A percentile compares a stretch with the other conserved stretches of the same genome.
phyloP scores from a whole-genome alignment of 176 grass and related monocot genomes.

The Chrysopogon serrulatus region DNA sequence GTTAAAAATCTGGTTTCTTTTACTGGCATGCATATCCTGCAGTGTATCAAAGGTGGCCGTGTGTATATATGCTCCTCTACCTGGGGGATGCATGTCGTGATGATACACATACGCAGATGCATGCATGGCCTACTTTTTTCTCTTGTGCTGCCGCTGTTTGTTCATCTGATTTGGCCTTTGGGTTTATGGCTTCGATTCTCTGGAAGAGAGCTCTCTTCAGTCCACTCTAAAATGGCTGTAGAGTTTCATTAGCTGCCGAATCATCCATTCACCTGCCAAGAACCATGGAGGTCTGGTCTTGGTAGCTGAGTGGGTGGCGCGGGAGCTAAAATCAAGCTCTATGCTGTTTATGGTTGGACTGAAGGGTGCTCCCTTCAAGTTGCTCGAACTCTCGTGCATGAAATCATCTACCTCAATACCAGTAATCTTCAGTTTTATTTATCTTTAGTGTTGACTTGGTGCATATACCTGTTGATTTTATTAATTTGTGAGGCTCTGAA shows the following conservation, averaged over 20 bases:
- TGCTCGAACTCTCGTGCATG: conserved; percentile 14
- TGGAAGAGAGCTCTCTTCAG: conserved; percentile 83
- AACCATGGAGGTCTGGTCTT: conserved; percentile 37
- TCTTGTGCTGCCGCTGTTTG: background rate
- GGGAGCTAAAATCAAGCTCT: conserved; percentile 73
- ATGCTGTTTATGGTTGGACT: conserved; percentile 74
- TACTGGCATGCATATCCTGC: background rate
- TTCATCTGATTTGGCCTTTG: background rate
- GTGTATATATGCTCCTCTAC: background rate
- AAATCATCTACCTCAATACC: background rate
- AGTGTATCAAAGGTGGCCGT: background rate
- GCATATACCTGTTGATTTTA: background rate
- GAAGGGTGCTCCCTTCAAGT: conserved; percentile 77
- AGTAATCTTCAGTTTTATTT: background rate
- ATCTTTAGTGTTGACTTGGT: background rate
- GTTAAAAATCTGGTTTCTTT: background rate
- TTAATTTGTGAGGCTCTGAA: background rate
- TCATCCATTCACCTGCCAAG: conserved; percentile 74
- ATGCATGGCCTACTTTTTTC: background rate
- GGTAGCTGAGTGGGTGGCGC: conserved; percentile 76
- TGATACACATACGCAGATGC: background rate
- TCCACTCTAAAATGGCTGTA: conserved; percentile 67
- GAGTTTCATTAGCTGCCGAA: conserved; percentile 83
- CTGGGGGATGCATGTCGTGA: background rate
- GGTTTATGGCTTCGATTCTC: background rate